Evolutionary conservation across 83 land plant genomes (phyloP), one percentile per base, ranked within the genome.

Genomic region (Diphasiastrum complanatum): DNA sequence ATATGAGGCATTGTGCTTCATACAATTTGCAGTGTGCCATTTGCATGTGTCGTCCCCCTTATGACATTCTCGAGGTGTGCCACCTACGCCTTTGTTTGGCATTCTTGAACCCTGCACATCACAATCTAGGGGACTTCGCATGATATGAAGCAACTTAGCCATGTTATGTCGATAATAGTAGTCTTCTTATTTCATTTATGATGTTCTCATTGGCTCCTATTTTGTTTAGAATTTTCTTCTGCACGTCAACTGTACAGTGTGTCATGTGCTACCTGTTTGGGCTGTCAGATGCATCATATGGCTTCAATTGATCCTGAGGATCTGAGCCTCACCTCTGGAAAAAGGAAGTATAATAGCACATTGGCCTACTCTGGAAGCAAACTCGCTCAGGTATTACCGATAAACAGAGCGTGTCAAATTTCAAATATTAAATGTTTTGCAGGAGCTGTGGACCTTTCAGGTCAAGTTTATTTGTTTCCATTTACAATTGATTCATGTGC

Each of bases 221-320:
- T 27, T 29, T 34, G 47, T 35, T 20, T 26, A 56, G 24, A 34
- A 43, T 22, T 12, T 5, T 23, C 16, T 35, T 56, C 37, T 56
- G 43, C 8, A 33, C 19, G 22, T 38, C 18, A 34, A 4, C 2
- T 1, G 34, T n/a, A 22, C 37, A 29, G 25, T 19, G 33, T 34
- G 34, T 56, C 43, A 56, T 35, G 45, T 28, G 31, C 22, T 28
- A 41, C 43, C 32, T 48, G 60, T n/a, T 49, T 30, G n/a, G 12
- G 49, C 25, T 30, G 16, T 37, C 35, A 86, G 91, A 78, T 80
- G 82, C 91, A 88, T 60, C 35, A 62, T 55, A 69, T 88, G 11
- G 95, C 86, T 28, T 79, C 78, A 62, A 83, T 85, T 34, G 84
- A 88, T 38, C 22, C 81, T 2, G 84, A 88, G 32, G 95, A 88